A percentile compares a stretch with the other conserved stretches of the same genome.
phyloP scores from a whole-genome alignment of 345 rosid species.

The Lumnitzera littorea region DNA sequence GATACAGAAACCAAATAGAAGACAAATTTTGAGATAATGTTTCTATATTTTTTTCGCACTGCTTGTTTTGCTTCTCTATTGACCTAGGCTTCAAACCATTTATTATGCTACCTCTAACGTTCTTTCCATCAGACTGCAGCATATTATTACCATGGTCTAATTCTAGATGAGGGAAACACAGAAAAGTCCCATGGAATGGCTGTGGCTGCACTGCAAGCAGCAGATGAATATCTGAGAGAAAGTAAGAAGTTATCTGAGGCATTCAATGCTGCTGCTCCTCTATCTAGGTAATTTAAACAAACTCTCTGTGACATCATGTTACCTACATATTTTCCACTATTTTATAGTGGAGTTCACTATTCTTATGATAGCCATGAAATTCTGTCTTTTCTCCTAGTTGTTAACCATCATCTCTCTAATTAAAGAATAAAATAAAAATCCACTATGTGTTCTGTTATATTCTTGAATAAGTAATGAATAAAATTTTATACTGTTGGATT shows the following conservation, averaged over 20 bases:
- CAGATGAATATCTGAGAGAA: constrained; percentile 84
- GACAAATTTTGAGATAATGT: too few relatives aligned
- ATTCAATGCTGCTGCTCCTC: constrained; percentile 62
- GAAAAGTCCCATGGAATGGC: constrained; percentile 98
- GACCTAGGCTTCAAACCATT: background rate
- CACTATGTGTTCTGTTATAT: too few relatives aligned
- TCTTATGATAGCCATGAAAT: too few relatives aligned
- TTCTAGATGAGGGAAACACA: constrained; percentile 95
- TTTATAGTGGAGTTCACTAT: too few relatives aligned
- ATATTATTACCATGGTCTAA: constrained; percentile 95
- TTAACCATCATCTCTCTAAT: too few relatives aligned
- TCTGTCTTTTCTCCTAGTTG: too few relatives aligned
- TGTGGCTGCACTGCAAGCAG: constrained; percentile 91
- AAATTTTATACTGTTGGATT: too few relatives aligned
- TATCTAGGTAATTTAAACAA: constrained; percentile 54
- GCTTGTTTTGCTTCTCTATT: background rate
- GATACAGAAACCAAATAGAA: too few relatives aligned
- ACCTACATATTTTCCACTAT: background rate
- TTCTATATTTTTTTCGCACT: too few relatives aligned
- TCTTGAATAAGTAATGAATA: too few relatives aligned
- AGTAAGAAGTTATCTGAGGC: constrained; percentile 75
- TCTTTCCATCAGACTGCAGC: constrained; percentile 75
- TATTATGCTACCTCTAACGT: background rate
- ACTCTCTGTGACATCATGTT: background rate
- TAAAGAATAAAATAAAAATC: too few relatives aligned